Percentiles rank a stretch among this genome's conserved stretches.
These are phyloP conservation scores for Suhomyces faveliae DNA, from an alignment of 805 yeast species.

Conservation along the genomic window DNA sequence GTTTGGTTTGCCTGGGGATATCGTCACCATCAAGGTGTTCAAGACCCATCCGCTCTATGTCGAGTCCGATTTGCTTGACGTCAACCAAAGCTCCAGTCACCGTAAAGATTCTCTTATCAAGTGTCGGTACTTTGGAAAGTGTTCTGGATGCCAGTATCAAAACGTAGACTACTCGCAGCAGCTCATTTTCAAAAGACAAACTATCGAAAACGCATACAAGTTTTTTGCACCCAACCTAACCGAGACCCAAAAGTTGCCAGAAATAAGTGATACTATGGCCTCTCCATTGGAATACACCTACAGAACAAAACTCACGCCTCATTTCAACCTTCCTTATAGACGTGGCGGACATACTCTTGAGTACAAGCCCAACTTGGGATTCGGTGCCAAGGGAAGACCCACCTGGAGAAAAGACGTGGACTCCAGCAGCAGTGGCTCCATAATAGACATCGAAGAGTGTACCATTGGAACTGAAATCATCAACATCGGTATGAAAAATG, in stretches of 20 bases:
- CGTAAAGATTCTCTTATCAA: conserved; percentile 60
- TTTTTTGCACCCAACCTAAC: conserved; percentile 65
- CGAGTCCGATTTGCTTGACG: conserved; percentile 68
- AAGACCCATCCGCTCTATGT: conserved; percentile 74
- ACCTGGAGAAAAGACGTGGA: conserved; percentile 53
- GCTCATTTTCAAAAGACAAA: conserved; percentile 65
- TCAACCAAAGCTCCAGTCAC: conserved; percentile 32
- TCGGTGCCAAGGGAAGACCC: conserved; percentile 82
- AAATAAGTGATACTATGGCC: conserved; percentile 58
- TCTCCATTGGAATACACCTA: conserved; percentile 78
- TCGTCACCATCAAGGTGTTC: conserved; percentile 65
- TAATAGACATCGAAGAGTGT: conserved; percentile 93
- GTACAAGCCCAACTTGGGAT: conserved; percentile 74
- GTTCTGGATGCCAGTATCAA: conserved; percentile 96
- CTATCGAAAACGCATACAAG: conserved; percentile 78
- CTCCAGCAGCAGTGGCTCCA: conserved; percentile 56
- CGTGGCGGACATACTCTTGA: conserved; percentile 28
- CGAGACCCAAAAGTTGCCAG: conserved; percentile 49
- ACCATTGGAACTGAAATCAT: conserved; percentile 80
- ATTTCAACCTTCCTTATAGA: conserved; percentile 74
- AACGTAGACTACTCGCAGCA: conserved; percentile 72
- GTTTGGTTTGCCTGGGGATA: conserved; percentile 85
- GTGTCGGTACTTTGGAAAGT: conserved; percentile 85
- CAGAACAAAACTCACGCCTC: conserved; percentile 94
- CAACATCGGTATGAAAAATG: conserved; percentile 69